phyloP scores from a whole-genome alignment of 2,329 filamentous ascomycete species.

The Alternaria sp. region DNA sequence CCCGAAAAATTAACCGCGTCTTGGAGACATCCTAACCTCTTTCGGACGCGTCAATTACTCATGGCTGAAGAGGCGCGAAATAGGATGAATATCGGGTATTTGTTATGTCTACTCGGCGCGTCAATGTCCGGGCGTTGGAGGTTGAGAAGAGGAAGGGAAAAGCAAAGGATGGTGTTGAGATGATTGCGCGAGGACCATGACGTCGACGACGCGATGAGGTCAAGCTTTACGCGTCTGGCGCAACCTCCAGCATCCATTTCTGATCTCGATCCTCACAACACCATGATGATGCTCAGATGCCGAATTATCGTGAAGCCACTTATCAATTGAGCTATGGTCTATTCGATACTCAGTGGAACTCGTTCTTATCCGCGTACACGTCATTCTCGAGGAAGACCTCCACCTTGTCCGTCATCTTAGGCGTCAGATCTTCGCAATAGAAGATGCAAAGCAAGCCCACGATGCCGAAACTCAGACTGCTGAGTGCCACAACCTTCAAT shows the following conservation, averaged over 20 bases:
- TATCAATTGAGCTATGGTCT: background rate
- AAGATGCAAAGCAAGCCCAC: conserved; percentile 31
- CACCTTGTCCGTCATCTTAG: conserved; percentile 40
- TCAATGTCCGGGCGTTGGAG: background rate
- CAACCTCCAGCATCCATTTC: background rate
- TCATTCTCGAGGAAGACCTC: conserved; percentile 41
- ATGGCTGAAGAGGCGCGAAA: background rate
- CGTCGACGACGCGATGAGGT: background rate
- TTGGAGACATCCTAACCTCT: background rate
- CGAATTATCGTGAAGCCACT: background rate
- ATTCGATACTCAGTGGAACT: conserved; percentile 21
- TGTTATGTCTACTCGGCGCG: background rate
- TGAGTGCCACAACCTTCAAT: conserved; percentile 31
- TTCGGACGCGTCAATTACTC: background rate
- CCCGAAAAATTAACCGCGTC: conserved; percentile 1
- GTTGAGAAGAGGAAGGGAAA: background rate
- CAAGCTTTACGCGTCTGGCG: background rate
- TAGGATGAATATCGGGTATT: background rate
- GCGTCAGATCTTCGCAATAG: conserved; percentile 31
- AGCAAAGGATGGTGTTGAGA: background rate
- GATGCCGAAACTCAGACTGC: conserved; percentile 31
- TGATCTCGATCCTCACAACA: background rate
- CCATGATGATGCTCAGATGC: background rate
- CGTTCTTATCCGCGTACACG: conserved; percentile 36
- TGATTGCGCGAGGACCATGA: background rate